These are phyloP conservation scores for Nothopassalora personata DNA, from an alignment of 2,329 filamentous ascomycete genomes.

Conservation along the genomic window DNA sequence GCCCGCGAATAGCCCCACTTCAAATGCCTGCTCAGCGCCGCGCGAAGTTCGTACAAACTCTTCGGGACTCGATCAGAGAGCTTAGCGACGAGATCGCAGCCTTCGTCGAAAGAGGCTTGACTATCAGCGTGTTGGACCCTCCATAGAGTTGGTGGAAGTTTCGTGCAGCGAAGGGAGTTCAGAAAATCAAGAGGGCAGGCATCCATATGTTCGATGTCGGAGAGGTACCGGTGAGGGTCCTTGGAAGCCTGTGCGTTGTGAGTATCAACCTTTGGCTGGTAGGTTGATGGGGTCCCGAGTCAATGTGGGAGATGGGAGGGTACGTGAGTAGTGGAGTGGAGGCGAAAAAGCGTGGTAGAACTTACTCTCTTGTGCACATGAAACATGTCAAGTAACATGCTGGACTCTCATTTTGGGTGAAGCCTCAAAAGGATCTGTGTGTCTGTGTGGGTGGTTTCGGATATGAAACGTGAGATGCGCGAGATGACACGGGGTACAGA, in stretches of 20 bases:
- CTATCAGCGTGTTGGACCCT: constrained; percentile 1
- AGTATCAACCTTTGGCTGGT: neutral
- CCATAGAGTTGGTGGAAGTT: neutral
- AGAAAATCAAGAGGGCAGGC: neutral
- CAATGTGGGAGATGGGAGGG: neutral
- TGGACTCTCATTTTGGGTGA: neutral
- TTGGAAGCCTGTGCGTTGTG: neutral
- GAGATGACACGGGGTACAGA: neutral
- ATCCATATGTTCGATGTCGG: neutral
- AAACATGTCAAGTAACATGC: constrained; percentile 1
- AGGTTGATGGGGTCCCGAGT: neutral
- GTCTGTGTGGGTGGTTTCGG: neutral
- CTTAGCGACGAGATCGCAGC: constrained; percentile 1
- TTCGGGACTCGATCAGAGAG: neutral
- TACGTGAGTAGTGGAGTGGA: neutral
- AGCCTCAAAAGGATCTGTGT: too few species aligned
- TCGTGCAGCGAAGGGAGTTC: neutral
- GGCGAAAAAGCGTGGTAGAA: neutral
- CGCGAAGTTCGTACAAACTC: neutral
- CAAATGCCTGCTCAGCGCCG: neutral
- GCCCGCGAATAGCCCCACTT: constrained; percentile 3
- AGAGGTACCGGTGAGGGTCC: neutral
- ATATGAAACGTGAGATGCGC: neutral
- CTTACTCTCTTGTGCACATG: constrained; percentile 1
- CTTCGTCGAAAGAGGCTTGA: constrained; percentile 1